Conservation (phyloP, 306 rosid genomes). For the Lagenaria siceraria region DNA sequence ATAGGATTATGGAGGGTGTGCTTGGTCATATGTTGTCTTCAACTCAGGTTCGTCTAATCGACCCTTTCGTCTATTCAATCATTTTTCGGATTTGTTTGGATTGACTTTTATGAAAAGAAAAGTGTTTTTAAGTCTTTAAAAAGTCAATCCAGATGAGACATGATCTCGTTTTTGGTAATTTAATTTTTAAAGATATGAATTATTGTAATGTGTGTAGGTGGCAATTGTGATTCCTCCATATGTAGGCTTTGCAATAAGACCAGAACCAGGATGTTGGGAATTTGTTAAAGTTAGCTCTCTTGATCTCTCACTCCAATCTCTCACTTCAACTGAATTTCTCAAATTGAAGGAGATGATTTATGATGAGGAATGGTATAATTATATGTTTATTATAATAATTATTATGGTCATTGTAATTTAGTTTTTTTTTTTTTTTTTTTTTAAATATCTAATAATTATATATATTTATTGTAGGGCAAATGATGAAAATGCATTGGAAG, state of each 20-base stretch:
- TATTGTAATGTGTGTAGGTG: slow-evolving; percentile 30
- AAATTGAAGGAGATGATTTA: slow-evolving; percentile 49
- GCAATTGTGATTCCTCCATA: slow-evolving; percentile 72
- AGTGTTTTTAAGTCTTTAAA: too few relatives aligned
- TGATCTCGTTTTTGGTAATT: too few relatives aligned
- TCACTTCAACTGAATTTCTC: slow-evolving; percentile 47
- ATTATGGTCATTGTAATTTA: neutral
- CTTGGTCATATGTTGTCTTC: slow-evolving; percentile 54
- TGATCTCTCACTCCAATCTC: slow-evolving; percentile 51
- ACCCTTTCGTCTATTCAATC: too few relatives aligned
- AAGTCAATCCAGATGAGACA: too few relatives aligned
- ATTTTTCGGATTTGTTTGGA: too few relatives aligned
- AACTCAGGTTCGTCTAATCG: slow-evolving; percentile 45
- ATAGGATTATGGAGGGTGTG: slow-evolving; percentile 46
- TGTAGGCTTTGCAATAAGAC: slow-evolving; percentile 72
- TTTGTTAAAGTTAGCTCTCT: slow-evolving; percentile 45
- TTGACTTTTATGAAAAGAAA: too few relatives aligned
- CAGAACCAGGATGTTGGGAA: slow-evolving; percentile 82
- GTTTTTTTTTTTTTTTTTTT: neutral
- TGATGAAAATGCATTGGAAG: slow-evolving; percentile 75
- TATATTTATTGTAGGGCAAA: slow-evolving; percentile 63
- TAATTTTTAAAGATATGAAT: neutral
- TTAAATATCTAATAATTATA: too few relatives aligned
- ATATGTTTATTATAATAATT: neutral
- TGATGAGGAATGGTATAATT: slow-evolving; percentile 52